Evolutionary conservation across 495 filamentous ascomycete genomes (phyloP), one percentile per base, ranked within the genome.

Genomic region (Podospora didyma): DNA sequence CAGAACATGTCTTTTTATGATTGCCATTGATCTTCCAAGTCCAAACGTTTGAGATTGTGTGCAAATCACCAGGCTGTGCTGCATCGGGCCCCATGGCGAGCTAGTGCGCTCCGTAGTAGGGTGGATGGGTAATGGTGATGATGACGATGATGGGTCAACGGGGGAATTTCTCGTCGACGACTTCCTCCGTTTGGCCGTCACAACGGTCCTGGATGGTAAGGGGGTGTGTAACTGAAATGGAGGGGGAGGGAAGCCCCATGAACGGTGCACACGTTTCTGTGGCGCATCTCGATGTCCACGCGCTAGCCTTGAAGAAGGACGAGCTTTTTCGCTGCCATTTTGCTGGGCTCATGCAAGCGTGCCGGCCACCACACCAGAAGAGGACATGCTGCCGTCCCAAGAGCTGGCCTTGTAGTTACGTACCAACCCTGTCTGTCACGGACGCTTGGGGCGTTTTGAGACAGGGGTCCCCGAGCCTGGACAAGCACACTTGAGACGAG

Each of bases 401-500:
- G 58, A 49, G 46, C 58, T 66, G 59, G 59, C 54, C 60, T 60
- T 9, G 4, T 51, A 34, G n/a, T 14, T 42, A 42, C 7, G 39
- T 42, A 42, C 39, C 39, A 34, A 45, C 62, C 63, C 57, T 62
- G 54, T 53, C 61, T 64, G 61, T 58, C 62, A 63, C 53, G 57
- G 52, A 63, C 60, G 63, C 63, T 62, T 64, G 48, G 59, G 63
- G 58, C 63, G 65, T 69, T 65, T 67, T 58, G 63, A 56, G 52
- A 59, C 44, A 42, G 62, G 58, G 63, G 49, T 59, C 70, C 68
- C 61, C 68, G 62, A 55, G 52, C 51, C 47, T 53, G 48, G 50
- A 45, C 67, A 65, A 67, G 64, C 67, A 58, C 62, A 72, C 69
- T 75, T 78, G 75, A 78, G 75, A 78, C 75, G 73, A 74, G 67